Percentiles rank a stretch among this genome's conserved stretches.
Conservation (phyloP, 2,329 filamentous ascomycete species). For the Xylaria multiplex region DNA sequence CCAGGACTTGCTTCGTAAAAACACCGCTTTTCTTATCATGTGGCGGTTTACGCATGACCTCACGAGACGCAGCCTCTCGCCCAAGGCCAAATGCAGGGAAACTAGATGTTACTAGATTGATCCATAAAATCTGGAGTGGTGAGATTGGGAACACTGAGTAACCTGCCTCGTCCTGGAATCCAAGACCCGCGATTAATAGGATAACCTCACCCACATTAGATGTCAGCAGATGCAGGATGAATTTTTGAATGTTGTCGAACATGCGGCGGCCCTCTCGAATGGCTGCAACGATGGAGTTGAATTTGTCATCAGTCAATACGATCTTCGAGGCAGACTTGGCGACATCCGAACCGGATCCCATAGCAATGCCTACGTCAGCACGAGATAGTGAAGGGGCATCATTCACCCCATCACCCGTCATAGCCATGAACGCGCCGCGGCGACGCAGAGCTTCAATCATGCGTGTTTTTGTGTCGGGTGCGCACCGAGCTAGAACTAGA, state of each 20-base stretch:
- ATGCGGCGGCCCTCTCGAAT: conserved; percentile 85
- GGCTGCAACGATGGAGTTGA: conserved; percentile 84
- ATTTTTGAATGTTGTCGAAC: conserved; percentile 91
- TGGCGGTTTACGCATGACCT: conserved; percentile 83
- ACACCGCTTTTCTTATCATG: conserved; percentile 75
- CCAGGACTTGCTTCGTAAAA: conserved; percentile 79
- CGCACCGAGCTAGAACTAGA: conserved; percentile 84
- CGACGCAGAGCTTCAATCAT: conserved; percentile 91
- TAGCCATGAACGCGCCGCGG: conserved; percentile 79
- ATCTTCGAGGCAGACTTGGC: conserved; percentile 85
- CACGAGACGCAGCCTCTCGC: conserved; percentile 77
- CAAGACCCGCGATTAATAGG: conserved; percentile 81
- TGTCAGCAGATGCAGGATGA: conserved; percentile 80
- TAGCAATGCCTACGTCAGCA: conserved; percentile 87
- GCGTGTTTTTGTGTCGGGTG: conserved; percentile 85
- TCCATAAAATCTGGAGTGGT: conserved; percentile 89
- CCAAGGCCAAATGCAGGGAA: conserved; percentile 90
- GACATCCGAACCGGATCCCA: conserved; percentile 89
- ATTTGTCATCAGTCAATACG: conserved; percentile 88
- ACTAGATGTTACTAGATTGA: conserved; percentile 91
- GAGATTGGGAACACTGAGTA: conserved; percentile 87
- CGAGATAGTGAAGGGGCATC: conserved; percentile 83
- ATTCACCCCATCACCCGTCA: conserved; percentile 91
- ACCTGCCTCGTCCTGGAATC: conserved; percentile 76
- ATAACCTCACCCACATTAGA: conserved; percentile 88